Percentiles rank a stretch among this genome's conserved stretches.
Conservation (phyloP, 106 monocot genomes). For the Allium fistulosum region DNA sequence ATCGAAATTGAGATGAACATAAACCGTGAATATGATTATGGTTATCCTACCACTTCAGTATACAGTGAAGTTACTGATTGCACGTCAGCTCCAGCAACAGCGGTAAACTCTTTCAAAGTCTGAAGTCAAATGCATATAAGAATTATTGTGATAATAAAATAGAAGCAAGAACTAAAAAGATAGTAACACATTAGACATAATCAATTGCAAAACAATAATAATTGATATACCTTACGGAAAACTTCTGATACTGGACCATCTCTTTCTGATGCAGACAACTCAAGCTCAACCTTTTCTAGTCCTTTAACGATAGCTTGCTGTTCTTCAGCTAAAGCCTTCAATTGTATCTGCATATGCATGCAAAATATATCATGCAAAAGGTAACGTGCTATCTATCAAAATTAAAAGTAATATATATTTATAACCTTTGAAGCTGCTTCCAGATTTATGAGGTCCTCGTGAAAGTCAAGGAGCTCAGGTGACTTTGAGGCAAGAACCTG, state of each 20-base stretch:
- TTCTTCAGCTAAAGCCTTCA: constrained; percentile 72
- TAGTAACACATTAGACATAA: background rate
- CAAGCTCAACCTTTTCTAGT: constrained; percentile 62
- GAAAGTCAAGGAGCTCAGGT: constrained; percentile 65
- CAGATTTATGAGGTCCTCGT: constrained; percentile 62
- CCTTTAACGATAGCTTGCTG: constrained; percentile 84
- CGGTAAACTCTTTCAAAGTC: constrained; percentile 66
- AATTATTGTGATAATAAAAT: background rate
- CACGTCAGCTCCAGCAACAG: constrained; percentile 50
- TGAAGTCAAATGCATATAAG: constrained; percentile 16
- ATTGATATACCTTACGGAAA: constrained; percentile 55
- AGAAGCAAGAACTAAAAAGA: background rate
- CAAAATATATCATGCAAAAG: constrained; percentile 4
- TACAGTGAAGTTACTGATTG: constrained; percentile 44
- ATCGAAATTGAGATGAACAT: background rate
- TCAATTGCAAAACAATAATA: background rate
- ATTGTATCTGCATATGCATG: constrained; percentile 28
- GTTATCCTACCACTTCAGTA: constrained; percentile 43
- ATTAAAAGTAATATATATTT: background rate
- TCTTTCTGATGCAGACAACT: constrained; percentile 70
- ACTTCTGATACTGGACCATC: constrained; percentile 82
- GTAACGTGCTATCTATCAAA: background rate
- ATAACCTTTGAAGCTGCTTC: constrained; percentile 86
- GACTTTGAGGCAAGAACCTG: constrained; percentile 81
- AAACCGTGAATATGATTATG: background rate